Base-by-base conservation (phyloP, 176 grass and related monocot species). In the Oryza longistaminata region DNA sequence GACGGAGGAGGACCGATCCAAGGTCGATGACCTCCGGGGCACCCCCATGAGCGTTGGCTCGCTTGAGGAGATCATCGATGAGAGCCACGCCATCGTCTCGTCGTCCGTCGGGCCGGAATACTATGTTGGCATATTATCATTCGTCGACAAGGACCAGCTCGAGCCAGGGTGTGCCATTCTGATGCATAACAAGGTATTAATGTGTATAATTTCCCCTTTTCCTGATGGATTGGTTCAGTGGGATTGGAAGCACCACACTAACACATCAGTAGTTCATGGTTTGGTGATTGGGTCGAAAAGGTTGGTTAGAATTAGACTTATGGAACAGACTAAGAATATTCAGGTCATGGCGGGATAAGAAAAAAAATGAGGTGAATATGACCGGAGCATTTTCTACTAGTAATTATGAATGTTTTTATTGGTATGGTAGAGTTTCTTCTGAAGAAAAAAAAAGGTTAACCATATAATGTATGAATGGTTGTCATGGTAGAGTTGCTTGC, bases 141-240 rank as follows among this genome's bases (percentile, higher is more conserved):
- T 95, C 74, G 93, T 95, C 40, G 93, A 95, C 71, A 95, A 95
- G 83, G 93, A 95, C 76, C 93, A 95, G 49, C 93, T 95, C n/a
- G 93, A 95, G 37, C 93, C 93, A 2, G 91, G 93, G 6, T 95
- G 93, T 24, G 74, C 93, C 82, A 95, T 95, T 53, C 76, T 95
- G 44, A 95, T 95, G 93, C 90, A 95, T 74, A 95, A 95, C 68
- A 95, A 95, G 93, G 93, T 95, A 82, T 46, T 25, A 11, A 31
- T 53, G 12, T 65, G 12, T 22, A 42, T 16, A 14, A 2, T 72
- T 53, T 61, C 12, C 70, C 39, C 39, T 75, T 64, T 22, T 70
- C 62, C 14, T 64, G 21, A 70, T 85, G 70, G 14, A 50, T 69
- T 80, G 15, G 7, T 9, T 9, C 29, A 22, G 11, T 21, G 37